Conservation (phyloP, 139 green algal species). For the Chlamydomonas sp. region DNA sequence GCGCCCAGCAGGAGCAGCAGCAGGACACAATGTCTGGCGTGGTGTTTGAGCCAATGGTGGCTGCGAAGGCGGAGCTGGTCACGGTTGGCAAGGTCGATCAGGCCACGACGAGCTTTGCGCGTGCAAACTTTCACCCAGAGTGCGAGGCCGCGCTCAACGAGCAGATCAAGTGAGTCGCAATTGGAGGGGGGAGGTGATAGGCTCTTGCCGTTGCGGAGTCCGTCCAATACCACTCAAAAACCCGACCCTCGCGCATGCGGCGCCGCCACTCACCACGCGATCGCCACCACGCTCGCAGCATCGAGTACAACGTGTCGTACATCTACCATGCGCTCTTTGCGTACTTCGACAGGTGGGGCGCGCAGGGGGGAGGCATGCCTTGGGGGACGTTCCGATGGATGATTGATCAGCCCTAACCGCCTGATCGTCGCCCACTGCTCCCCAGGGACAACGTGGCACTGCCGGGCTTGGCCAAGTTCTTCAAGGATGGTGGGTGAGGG, state of each 20-base stretch:
- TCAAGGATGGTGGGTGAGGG: slow-evolving; percentile 39
- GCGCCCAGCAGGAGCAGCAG: too few species aligned
- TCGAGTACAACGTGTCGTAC: slow-evolving; percentile 87
- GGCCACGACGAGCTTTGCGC: not conserved
- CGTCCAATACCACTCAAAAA: not conserved
- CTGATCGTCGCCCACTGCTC: too few species aligned
- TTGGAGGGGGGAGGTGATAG: not conserved
- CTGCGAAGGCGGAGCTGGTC: too few species aligned
- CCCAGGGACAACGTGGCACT: slow-evolving; percentile 90
- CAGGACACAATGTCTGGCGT: too few species aligned
- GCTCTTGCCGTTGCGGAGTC: not conserved
- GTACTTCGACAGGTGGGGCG: slow-evolving; percentile 72
- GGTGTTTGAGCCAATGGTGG: too few species aligned
- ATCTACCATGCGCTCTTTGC: slow-evolving; percentile 88
- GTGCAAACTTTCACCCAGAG: slow-evolving; percentile 36
- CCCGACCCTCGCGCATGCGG: not conserved
- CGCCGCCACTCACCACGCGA: too few species aligned
- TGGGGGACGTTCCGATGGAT: too few species aligned
- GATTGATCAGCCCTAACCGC: too few species aligned
- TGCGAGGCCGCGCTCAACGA: slow-evolving; percentile 89
- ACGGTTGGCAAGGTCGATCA: not conserved
- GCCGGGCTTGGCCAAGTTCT: slow-evolving; percentile 74
- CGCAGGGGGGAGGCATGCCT: too few species aligned
- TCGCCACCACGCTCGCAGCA: too few species aligned
- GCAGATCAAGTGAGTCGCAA: slow-evolving; percentile 86